Conservation (phyloP, 345 rosid species). For the Ceriops zippeliana region DNA sequence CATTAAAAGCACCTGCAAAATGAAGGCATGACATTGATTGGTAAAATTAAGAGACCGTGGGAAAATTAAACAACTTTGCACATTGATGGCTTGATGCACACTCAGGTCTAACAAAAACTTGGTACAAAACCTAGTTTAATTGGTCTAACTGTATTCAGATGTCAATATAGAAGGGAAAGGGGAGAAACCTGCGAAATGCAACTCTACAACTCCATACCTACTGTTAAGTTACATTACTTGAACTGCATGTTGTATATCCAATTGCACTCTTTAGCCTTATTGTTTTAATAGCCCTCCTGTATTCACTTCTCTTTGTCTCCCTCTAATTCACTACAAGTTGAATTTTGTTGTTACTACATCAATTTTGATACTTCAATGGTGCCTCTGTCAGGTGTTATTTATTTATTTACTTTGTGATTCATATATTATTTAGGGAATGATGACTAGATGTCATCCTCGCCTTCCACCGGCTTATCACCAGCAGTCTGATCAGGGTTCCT, state of each 20-base stretch:
- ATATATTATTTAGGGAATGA: no score
- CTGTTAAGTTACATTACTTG: not conserved
- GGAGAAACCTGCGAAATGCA: not conserved
- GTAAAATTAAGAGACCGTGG: not conserved
- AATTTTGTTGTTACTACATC: no score
- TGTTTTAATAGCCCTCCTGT: no score
- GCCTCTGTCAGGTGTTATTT: no score
- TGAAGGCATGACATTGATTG: not conserved
- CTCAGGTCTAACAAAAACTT: not conserved
- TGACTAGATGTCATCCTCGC: no score
- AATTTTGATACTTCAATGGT: no score
- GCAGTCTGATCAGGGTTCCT: no score
- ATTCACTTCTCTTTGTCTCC: no score
- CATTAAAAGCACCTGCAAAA: constrained; percentile 70
- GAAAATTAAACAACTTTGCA: not conserved
- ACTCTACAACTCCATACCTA: not conserved
- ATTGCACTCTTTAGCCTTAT: no score
- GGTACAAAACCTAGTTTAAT: not conserved
- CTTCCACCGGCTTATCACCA: no score
- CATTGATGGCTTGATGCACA: not conserved
- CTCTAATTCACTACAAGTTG: no score
- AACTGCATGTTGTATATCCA: not conserved
- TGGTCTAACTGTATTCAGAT: not conserved
- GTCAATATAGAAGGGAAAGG: not conserved
- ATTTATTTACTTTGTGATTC: no score